Percentiles rank a stretch among this genome's conserved stretches.
These are phyloP conservation scores for Ceratocystis destructans DNA, from an alignment of 2,329 filamentous ascomycete genomes.

Conservation along the genomic window DNA sequence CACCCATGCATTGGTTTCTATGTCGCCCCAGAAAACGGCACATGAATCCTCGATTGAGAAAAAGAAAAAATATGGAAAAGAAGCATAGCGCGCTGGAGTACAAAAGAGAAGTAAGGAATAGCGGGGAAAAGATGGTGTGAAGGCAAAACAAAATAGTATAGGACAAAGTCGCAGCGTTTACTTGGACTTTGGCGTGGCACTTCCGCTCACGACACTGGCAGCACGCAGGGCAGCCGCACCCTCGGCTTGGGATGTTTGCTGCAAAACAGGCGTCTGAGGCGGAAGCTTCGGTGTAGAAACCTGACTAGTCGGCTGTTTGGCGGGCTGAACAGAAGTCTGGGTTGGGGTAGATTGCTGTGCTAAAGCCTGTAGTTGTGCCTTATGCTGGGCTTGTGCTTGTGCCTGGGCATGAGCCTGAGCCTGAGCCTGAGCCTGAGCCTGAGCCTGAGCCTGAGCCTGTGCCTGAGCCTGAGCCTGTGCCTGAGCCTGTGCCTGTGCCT, in stretches of 20 bases:
- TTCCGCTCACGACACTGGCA: conserved; percentile 29
- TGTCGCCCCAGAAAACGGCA: not conserved
- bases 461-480: conserved; percentile 18
- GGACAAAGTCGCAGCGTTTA: not conserved
- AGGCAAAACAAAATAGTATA: not conserved
- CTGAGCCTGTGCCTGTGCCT: conserved; percentile 18
- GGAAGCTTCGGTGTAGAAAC: conserved; percentile 9
- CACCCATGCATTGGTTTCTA: not conserved
- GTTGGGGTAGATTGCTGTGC: conserved; percentile 19
- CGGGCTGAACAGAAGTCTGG: not conserved
- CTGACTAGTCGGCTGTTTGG: not conserved
- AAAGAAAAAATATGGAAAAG: not conserved
- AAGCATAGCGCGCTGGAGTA: conserved; percentile 2
- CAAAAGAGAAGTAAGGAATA: not conserved
- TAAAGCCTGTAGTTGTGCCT: conserved; percentile 19
- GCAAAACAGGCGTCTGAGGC: conserved; percentile 8
- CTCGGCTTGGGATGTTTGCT: conserved; percentile 5
- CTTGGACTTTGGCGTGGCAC: conserved; percentile 27
- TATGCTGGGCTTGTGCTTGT: conserved; percentile 17
- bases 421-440: conserved; percentile 15
- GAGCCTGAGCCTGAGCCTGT: conserved; percentile 18
- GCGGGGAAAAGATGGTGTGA: not conserved
- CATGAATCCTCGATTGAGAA: not conserved
- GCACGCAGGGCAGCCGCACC: conserved; percentile 14
- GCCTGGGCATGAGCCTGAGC: conserved; percentile 16